A percentile compares a stretch with the other conserved stretches of the same genome.
phyloP scores from a whole-genome alignment of 805 yeast genomes.

The Pichia occidentalis region DNA sequence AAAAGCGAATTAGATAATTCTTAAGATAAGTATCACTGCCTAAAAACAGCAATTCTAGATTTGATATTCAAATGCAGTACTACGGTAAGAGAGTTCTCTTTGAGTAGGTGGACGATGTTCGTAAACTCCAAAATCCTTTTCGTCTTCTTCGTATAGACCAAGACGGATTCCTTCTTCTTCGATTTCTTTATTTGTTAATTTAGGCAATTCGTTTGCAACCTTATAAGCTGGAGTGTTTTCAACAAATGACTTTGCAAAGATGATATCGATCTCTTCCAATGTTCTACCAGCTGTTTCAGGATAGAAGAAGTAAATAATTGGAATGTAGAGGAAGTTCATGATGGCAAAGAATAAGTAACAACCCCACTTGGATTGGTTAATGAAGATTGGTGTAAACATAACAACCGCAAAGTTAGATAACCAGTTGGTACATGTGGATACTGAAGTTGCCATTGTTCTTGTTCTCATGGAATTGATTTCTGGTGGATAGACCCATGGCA shows the following conservation, averaged over 20 bases:
- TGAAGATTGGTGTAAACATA: constrained; percentile 57
- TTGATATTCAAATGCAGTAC: too few species aligned
- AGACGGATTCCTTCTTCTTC: constrained; percentile 53
- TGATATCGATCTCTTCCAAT: constrained; percentile 69
- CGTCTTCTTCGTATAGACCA: constrained; percentile 38
- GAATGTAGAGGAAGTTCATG: constrained; percentile 54
- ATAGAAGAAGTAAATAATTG: constrained; percentile 58
- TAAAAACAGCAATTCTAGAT: too few species aligned
- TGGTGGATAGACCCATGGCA: constrained; percentile 59
- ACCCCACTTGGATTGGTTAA: constrained; percentile 50
- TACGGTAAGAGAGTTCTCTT: too few species aligned
- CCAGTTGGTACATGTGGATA: constrained; percentile 65
- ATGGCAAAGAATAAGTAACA: constrained; percentile 64
- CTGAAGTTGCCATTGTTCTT: constrained; percentile 62
- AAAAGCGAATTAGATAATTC: too few species aligned
- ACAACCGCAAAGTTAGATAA: constrained; percentile 61
- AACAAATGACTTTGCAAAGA: constrained; percentile 51
- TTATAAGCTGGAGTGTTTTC: constrained; percentile 55
- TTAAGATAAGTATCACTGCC: too few species aligned
- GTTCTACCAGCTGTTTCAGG: constrained; percentile 77
- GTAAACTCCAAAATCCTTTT: neutral
- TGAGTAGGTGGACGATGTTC: too few species aligned
- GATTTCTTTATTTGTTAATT: constrained; percentile 48
- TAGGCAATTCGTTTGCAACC: constrained; percentile 59
- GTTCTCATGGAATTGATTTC: constrained; percentile 62